Evolutionary conservation across 2,329 filamentous ascomycete species (phyloP).

Genomic region (Cercospora canescens): DNA sequence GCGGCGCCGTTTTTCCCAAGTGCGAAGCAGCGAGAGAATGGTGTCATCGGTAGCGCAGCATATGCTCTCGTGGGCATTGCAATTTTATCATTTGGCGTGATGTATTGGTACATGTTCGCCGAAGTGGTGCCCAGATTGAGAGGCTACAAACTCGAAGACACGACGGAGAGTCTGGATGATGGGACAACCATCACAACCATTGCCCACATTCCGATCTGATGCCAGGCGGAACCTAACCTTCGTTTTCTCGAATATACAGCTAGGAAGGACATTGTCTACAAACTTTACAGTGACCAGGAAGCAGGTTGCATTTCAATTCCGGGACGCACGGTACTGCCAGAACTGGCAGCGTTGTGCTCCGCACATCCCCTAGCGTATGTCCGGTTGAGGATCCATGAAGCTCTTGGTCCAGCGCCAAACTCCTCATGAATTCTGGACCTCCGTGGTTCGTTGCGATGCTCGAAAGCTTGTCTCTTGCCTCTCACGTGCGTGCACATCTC

Average conservation of each 20-base stretch:
- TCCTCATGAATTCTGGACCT: neutral
- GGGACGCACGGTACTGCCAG: neutral
- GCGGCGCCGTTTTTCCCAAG: constrained; percentile 63
- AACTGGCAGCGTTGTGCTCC: neutral
- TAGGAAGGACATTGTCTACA: neutral
- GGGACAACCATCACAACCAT: constrained; percentile 63
- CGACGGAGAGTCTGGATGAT: constrained; percentile 60
- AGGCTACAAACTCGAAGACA: constrained; percentile 64
- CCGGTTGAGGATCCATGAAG: neutral
- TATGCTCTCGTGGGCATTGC: constrained; percentile 55
- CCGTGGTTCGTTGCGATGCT: neutral
- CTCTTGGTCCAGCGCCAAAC: too few species aligned
- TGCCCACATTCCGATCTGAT: constrained; percentile 19
- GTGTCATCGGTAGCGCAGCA: constrained; percentile 52
- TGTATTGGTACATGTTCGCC: constrained; percentile 72
- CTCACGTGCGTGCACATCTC: neutral
- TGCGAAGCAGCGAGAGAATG: constrained; percentile 46
- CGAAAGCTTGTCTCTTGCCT: neutral
- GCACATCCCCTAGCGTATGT: neutral
- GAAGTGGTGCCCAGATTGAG: constrained; percentile 59
- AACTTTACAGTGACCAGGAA: neutral
- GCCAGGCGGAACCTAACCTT: neutral
- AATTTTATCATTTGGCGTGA: constrained; percentile 56
- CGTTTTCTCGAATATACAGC: neutral
- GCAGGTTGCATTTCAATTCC: neutral